A percentile compares a stretch with the other conserved stretches of the same genome.
These are phyloP conservation scores for Saccharomycopsis fodiens DNA, from an alignment of 805 yeast species.

Conservation along the genomic window DNA sequence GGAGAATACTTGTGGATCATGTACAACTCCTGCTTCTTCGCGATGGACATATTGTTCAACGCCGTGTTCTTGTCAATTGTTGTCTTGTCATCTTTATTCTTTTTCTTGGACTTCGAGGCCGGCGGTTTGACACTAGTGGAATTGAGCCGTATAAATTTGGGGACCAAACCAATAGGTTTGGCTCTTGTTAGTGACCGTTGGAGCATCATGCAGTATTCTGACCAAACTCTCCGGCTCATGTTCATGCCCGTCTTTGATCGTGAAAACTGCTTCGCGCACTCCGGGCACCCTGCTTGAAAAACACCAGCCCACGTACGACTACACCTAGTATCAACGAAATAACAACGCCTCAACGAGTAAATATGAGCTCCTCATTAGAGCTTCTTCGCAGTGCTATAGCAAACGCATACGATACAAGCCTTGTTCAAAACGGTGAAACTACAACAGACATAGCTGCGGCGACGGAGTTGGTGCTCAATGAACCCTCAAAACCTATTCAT, in stretches of 20 bases:
- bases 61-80: constrained; percentile 16
- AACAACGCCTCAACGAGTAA: no score
- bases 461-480: constrained; percentile 19
- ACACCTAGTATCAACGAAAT: no score
- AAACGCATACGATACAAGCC: constrained; percentile 22
- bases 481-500: neutral
- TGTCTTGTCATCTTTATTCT: constrained; percentile 16
- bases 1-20: constrained; percentile 79
- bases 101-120: constrained; percentile 10
- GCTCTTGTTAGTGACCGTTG: no score
- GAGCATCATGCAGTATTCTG: no score
- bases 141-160: no score
- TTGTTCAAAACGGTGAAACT: constrained; percentile 22
- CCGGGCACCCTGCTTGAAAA: no score
- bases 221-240: no score
- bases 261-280: no score
- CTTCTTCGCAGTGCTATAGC: constrained; percentile 28
- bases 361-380: constrained; percentile 25
- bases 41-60: constrained; percentile 11
- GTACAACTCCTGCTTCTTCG: constrained; percentile 66
- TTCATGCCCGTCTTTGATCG: no score
- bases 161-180: no score
- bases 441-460: constrained; percentile 34
- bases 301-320: no score
- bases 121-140: neutral